Base-by-base conservation (phyloP, 2,329 filamentous ascomycete species). In the Fonsecaea erecta region DNA sequence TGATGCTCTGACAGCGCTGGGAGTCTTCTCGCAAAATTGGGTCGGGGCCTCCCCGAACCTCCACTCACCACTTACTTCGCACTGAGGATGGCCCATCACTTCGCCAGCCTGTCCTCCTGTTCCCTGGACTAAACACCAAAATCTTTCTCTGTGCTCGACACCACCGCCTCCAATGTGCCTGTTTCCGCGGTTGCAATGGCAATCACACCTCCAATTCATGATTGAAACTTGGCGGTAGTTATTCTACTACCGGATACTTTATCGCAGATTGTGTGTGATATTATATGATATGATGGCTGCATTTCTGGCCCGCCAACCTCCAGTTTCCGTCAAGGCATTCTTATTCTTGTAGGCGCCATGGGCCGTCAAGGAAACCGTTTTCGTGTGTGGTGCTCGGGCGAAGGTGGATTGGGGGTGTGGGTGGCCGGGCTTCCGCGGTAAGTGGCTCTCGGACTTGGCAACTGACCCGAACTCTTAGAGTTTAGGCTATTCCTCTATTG, bases 401-500 rank as follows among this genome's bases (percentile, higher is more conserved):
- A 5, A 24, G 43, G 18, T 48, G 37, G 18, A 24, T 18, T 48
- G 43, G 43, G 43, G 43, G 6, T 1, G n/a, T n/a, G n/a, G n/a
- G n/a, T n/a, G n/a, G n/a, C 18, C 43, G 7, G 43, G 43, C 43
- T 48, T 18, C 55, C 37, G 37, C 37, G 55, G 55, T 43, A 58
- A 58, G 43, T 48, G 43, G 43, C 43, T 48, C 24, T 48, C 43
- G 4, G 34, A 40, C 34, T 9, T n/a, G 53, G 53, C 53, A 56
- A 40, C 18, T 56, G 9, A 56, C 34, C 53, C 53, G 55, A 58
- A 21, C 37, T 12, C 34, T 58, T 34, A 58, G 55, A 46, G 46
- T 53, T 46, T 34, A 24, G 6, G 7, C 62, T 56, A 64, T 54
- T 60, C 56, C 48, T 9, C 52, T 34, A 32, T 60, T 2, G 51